phyloP scores from a whole-genome alignment of 2,329 filamentous ascomycete species.

The Monilinia fructigena region DNA sequence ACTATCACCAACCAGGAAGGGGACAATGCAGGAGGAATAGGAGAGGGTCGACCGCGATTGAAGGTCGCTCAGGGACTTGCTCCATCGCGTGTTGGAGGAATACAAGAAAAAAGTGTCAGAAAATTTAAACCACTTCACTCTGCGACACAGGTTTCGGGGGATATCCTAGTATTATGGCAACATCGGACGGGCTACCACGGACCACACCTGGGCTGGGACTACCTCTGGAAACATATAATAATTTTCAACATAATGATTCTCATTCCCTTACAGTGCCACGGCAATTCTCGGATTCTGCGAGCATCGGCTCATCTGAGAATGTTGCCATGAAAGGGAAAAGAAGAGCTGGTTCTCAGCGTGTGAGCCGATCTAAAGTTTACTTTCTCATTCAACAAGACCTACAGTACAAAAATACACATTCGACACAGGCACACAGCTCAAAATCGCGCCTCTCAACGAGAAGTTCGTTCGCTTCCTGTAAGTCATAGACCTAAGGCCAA shows the following conservation, averaged over 20 bases:
- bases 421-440: conserved; percentile 34
- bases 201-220: conserved; percentile 26
- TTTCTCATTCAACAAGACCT: too few relatives aligned
- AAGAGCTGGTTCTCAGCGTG: conserved; percentile 23
- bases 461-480: conserved; percentile 39
- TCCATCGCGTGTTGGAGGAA: conserved; percentile 21
- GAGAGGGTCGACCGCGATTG: conserved; percentile 21
- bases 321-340: conserved; percentile 32
- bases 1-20: neutral
- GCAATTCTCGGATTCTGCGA: conserved; percentile 31
- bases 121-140: neutral
- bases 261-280: conserved; percentile 26
- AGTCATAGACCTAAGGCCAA: conserved; percentile 21
- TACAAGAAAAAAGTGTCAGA: neutral
- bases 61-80: conserved; percentile 19
- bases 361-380: conserved; percentile 31
- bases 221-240: conserved; percentile 32
- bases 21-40: conserved; percentile 11
- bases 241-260: conserved; percentile 30
- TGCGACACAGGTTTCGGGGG: conserved; percentile 13
- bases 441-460: conserved; percentile 32
- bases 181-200: conserved; percentile 27
- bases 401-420: conserved; percentile 29
- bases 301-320: conserved; percentile 30
- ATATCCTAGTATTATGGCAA: conserved; percentile 25